Conservation (phyloP, 768 basidiomycete species). For the Suillus subluteus region DNA sequence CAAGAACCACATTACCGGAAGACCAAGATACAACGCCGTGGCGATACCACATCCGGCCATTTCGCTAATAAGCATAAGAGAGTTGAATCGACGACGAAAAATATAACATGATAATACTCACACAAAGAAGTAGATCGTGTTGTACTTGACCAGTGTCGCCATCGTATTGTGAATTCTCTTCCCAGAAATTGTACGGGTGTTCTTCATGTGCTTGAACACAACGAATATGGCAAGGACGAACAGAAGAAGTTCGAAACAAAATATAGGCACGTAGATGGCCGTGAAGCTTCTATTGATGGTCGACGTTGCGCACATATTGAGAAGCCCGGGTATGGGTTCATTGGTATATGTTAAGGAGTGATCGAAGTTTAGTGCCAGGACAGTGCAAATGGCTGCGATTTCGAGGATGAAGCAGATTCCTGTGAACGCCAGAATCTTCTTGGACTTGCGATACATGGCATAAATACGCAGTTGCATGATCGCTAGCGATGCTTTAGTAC, state of each 20-base stretch:
- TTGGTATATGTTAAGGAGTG: slow-evolving; percentile 10
- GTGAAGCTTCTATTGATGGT: slow-evolving; percentile 5
- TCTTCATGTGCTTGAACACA: slow-evolving; percentile 13
- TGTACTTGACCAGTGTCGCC: slow-evolving; percentile 11
- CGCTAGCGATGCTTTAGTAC: slow-evolving; percentile 1
- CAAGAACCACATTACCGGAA: slow-evolving; percentile 11
- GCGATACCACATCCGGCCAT: slow-evolving; percentile 12
- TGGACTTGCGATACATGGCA: slow-evolving; percentile 16
- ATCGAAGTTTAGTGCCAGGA: slow-evolving; percentile 13
- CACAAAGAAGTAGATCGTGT: slow-evolving; percentile 15
- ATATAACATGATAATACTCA: slow-evolving; percentile 1
- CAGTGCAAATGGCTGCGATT: slow-evolving; percentile 11
- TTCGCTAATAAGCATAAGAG: slow-evolving; percentile 1
- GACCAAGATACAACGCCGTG: slow-evolving; percentile 11
- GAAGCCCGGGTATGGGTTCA: slow-evolving; percentile 13
- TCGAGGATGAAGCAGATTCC: slow-evolving; percentile 8
- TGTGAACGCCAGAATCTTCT: slow-evolving; percentile 9
- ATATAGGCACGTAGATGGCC: slow-evolving; percentile 14
- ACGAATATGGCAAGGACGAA: slow-evolving; percentile 12
- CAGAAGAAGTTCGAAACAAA: slow-evolving; percentile 13
- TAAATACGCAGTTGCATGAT: slow-evolving; percentile 18
- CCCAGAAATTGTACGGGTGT: slow-evolving; percentile 6
- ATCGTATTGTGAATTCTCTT: slow-evolving; percentile 10
- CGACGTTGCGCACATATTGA: slow-evolving; percentile 13
- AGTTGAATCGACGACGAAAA: not conserved